These are phyloP conservation scores for Stemphylium beticola DNA, from an alignment of 2,329 filamentous ascomycete species.

Conservation along the genomic window DNA sequence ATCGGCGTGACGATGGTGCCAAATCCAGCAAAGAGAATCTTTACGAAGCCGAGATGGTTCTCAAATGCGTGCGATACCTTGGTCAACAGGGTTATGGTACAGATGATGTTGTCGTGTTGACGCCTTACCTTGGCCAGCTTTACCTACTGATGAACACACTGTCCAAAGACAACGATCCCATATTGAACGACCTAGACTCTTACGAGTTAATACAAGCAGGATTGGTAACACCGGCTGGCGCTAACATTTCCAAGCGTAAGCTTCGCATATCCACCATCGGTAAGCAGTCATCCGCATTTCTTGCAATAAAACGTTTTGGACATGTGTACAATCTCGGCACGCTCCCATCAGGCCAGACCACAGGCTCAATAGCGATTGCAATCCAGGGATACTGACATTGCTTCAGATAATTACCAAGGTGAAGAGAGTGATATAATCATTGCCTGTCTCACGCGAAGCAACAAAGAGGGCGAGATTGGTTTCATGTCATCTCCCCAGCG, in stretches of 20 bases:
- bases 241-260: slow-evolving; percentile 58
- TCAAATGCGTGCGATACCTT: slow-evolving; percentile 70
- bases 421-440: slow-evolving; percentile 78
- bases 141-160: slow-evolving; percentile 62
- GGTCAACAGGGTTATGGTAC: slow-evolving; percentile 74
- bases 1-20: slow-evolving; percentile 58
- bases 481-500: slow-evolving; percentile 72
- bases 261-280: slow-evolving; percentile 73
- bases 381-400: neutral
- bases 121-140: slow-evolving; percentile 75
- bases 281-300: slow-evolving; percentile 46
- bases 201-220: slow-evolving; percentile 68
- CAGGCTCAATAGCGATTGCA: no score
- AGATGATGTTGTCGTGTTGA: slow-evolving; percentile 70
- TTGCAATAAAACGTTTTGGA: neutral
- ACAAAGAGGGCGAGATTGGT: slow-evolving; percentile 67
- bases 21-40: slow-evolving; percentile 66
- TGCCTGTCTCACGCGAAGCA: slow-evolving; percentile 71
- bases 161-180: slow-evolving; percentile 64
- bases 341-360: no score
- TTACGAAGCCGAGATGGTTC: slow-evolving; percentile 70
- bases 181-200: slow-evolving; percentile 72
- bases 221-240: slow-evolving; percentile 60
- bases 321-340: no score
- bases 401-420: slow-evolving; percentile 76